Conservation (phyloP, 208 protist genomes). For the Acanthamoeba culbertsoni region DNA sequence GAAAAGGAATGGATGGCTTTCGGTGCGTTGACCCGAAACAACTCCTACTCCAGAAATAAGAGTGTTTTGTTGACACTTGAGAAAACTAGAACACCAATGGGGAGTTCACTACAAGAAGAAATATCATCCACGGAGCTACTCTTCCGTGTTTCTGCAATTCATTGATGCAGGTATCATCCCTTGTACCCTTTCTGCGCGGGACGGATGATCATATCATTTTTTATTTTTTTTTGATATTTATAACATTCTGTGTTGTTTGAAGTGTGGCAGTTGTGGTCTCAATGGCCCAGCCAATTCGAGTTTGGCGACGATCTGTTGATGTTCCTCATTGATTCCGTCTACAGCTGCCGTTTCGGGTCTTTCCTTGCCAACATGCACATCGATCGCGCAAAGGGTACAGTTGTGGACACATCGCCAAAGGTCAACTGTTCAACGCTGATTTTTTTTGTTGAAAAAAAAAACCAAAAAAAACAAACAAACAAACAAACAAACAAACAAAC, state of each 20-base stretch:
- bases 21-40: conserved; percentile 63
- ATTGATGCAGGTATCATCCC: neutral
- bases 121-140: neutral
- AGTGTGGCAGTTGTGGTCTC: conserved; percentile 33
- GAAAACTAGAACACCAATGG: neutral
- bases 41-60: neutral
- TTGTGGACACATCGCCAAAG: too few relatives aligned
- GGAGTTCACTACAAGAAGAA: neutral
- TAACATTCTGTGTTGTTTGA: neutral
- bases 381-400: neutral
- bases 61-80: too few relatives aligned
- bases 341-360: neutral
- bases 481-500: too few relatives aligned
- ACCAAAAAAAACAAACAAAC: too few relatives aligned
- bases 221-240: neutral
- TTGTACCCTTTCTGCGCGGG: neutral
- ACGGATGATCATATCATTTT: neutral
- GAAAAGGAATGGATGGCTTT: conserved; percentile 91
- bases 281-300: neutral
- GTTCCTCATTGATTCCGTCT: conserved; percentile 27
- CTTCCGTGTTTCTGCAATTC: neutral
- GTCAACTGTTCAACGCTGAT: too few relatives aligned
- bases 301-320: neutral
- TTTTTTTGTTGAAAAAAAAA: too few relatives aligned
- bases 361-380: neutral